Percentiles rank a stretch among this genome's conserved stretches.
These are phyloP conservation scores for Gossypium trilobum DNA, from an alignment of 441 rosid species.

Conservation along the genomic window DNA sequence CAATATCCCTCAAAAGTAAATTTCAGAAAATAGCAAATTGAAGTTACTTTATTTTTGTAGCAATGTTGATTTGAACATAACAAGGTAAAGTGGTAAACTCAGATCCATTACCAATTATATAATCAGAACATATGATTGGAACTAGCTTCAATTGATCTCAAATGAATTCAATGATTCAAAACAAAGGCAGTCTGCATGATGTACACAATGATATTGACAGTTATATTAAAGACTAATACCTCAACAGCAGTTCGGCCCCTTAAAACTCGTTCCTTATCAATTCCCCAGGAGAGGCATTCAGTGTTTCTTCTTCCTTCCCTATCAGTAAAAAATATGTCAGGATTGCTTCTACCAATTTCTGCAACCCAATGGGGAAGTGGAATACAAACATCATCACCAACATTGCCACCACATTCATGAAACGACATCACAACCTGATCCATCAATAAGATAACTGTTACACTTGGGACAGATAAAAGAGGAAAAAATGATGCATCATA, in stretches of 20 bases:
- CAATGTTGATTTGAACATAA: neutral
- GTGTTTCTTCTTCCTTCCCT: conserved; percentile 94
- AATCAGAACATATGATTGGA: neutral
- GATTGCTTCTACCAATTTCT: conserved; percentile 84
- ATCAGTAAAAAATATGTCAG: conserved; percentile 89
- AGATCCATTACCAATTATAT: conserved; percentile 4
- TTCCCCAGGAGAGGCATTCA: conserved; percentile 96
- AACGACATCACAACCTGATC: conserved; percentile 71
- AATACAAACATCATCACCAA: conserved; percentile 66
- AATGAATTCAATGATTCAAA: neutral
- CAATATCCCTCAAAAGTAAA: conserved; percentile 5
- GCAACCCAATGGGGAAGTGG: conserved; percentile 98
- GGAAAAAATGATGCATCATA: neutral
- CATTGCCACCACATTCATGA: conserved; percentile 74
- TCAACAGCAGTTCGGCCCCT: conserved; percentile 91
- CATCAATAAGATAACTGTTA: conserved; percentile 20
- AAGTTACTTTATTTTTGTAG: neutral
- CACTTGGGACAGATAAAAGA: conserved; percentile 12
- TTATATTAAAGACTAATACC: conserved; percentile 36
- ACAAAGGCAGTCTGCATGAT: neutral
- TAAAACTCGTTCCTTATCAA: conserved; percentile 81
- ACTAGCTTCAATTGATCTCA: neutral
- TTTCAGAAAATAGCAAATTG: neutral
- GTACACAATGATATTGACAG: conserved; percentile 6
- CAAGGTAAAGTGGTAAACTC: neutral